Percentiles rank a stretch among this genome's conserved stretches.
Conservation (phyloP, 1,284 basidiomycete genomes). For the Lentinula novae-zelandiae region DNA sequence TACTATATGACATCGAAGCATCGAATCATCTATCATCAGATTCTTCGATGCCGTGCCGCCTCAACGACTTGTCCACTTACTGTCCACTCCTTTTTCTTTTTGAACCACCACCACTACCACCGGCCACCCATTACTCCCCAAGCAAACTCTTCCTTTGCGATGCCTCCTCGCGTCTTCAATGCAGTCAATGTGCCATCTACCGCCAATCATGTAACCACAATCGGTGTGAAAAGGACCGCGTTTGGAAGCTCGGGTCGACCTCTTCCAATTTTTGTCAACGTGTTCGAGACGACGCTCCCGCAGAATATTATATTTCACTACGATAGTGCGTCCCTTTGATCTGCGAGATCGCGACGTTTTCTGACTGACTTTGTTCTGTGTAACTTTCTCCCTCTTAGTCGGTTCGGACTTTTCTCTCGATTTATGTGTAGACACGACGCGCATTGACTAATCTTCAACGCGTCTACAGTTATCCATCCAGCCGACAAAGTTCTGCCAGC, state of each 20-base stretch:
- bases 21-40: too few relatives aligned
- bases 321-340: constrained; percentile 48
- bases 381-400: background rate
- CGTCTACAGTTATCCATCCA: constrained; percentile 44
- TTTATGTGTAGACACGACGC: background rate
- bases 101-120: background rate
- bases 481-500: constrained; percentile 63
- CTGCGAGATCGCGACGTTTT: background rate
- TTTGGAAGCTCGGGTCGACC: constrained; percentile 54
- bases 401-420: background rate
- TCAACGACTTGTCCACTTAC: too few relatives aligned
- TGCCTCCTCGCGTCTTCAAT: background rate
- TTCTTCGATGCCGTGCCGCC: too few relatives aligned
- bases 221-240: constrained; percentile 63
- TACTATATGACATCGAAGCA: background rate
- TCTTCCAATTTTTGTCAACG: constrained; percentile 58
- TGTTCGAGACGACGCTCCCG: constrained; percentile 57
- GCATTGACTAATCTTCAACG: background rate
- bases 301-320: constrained; percentile 67
- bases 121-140: background rate
- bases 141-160: background rate
- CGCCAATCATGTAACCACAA: constrained; percentile 43
- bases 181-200: background rate
- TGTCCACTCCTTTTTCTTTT: background rate
- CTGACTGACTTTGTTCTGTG: background rate